Base-by-base conservation (phyloP, 176 grass and related monocot genomes). In the Triticum turgidum region DNA sequence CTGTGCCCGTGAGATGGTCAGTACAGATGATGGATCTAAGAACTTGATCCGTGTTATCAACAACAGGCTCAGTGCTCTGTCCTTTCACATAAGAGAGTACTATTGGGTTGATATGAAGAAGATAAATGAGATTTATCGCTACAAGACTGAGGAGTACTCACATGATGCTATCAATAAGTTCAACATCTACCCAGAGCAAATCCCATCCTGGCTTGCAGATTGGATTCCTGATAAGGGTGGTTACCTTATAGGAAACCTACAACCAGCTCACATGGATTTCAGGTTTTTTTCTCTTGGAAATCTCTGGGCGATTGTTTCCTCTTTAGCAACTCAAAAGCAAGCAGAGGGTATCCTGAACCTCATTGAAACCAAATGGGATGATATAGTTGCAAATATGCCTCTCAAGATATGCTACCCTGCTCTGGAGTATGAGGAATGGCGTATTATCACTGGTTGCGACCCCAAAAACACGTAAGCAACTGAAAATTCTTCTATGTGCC, bases 331-430 rank as follows among this genome's bases (percentile, higher is more conserved):
- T 73, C 85, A 87, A 77, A 92, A 84, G 82, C 92, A 99, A 86
- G 92, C 94, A 58, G 89, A 99, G 80, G 92, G 94, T 32, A 96
- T 99, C 84, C 65, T 99, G 45, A 99, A 96, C 66, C 88, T 99
- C 44, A 94, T 94, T 87, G 94, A 99, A 86, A 91, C 91, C 9
- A 97, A 99, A 91, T 99, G 97, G 97, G 97, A 94, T 88, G 97
- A 99, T 83, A 82, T 97, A 87, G 94, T 93, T 75, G 94, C 90
- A 82, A 89, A 93, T 83, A 99, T 97, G 94, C 94, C 94, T 65
- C 88, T 99, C 58, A 97, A 99, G 79, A 99, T 99, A 90, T 99
- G 97, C 84, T 99, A 96, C 80, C 94, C 97, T 90, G 94, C 94
- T 2, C 77, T 96, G 66, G 97, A 99, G 73, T 94, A 89, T 6